A percentile compares a stretch with the other conserved stretches of the same genome.
Evolutionary conservation across 2,329 filamentous ascomycete genomes (phyloP).

Genomic region (Botrytis medusae): DNA sequence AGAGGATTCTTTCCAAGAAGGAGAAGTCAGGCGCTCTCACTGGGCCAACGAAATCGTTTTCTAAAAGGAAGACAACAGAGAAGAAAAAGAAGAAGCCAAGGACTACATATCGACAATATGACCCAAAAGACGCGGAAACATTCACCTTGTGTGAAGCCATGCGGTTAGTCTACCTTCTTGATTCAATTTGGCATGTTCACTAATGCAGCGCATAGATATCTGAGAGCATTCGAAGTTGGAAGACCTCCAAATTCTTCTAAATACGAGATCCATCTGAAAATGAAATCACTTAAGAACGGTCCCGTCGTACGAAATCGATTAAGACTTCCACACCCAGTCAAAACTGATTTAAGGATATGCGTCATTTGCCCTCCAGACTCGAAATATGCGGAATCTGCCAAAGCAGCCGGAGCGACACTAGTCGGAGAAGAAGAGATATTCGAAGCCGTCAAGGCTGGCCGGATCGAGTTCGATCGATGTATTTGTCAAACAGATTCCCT

Average conservation of each 20-base stretch:
- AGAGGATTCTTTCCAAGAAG: constrained; percentile 30
- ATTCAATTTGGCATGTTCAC: constrained; percentile 16
- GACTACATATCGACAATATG: constrained; percentile 40
- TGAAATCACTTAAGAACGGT: constrained; percentile 82
- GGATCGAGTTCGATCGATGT: constrained; percentile 84
- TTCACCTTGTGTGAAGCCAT: constrained; percentile 91
- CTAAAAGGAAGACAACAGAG: constrained; percentile 38
- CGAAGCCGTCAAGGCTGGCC: constrained; percentile 67
- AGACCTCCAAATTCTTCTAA: constrained; percentile 70
- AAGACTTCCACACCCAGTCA: constrained; percentile 83
- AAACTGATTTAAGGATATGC: constrained; percentile 83
- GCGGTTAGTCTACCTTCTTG: constrained; percentile 57
- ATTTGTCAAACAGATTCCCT: constrained; percentile 82
- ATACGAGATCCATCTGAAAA: constrained; percentile 83
- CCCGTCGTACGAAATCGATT: constrained; percentile 85
- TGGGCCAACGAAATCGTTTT: constrained; percentile 31
- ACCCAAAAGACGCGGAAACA: constrained; percentile 51
- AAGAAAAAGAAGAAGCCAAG: constrained; percentile 40
- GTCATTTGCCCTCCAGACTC: constrained; percentile 88
- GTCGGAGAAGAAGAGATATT: constrained; percentile 88
- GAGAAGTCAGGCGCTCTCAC: constrained; percentile 23
- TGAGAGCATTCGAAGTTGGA: constrained; percentile 91
- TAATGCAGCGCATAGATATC: constrained; percentile 59
- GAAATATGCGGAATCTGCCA: constrained; percentile 70
- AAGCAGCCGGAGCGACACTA: constrained; percentile 73